Evolutionary conservation across 257 asterid species (phyloP).

Genomic region (Jaltomata sinuosa): DNA sequence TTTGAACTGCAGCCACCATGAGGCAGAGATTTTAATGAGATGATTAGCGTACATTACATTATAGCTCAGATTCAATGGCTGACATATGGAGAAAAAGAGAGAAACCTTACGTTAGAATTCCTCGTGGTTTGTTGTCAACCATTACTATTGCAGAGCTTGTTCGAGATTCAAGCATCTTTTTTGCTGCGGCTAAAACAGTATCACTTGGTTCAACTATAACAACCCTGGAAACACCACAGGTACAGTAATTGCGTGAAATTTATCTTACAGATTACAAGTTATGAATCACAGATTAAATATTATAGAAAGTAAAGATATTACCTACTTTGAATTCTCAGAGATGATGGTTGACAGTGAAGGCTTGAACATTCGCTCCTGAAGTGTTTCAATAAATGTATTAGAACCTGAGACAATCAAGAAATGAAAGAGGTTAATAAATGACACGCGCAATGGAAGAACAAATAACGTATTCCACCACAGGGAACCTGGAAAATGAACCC

Average conservation of each 20-base stretch:
- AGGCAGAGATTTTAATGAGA: neutral
- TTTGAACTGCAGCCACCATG: slow-evolving; percentile 46
- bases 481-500: neutral
- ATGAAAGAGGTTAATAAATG: slow-evolving; percentile 1
- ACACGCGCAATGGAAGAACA: neutral
- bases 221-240: slow-evolving; percentile 25
- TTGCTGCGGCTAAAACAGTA: slow-evolving; percentile 65
- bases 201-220: slow-evolving; percentile 74
- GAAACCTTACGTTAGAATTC: slow-evolving; percentile 51
- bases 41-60: neutral
- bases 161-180: slow-evolving; percentile 66
- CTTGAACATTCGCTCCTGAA: slow-evolving; percentile 76
- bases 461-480: neutral
- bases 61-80: neutral
- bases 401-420: slow-evolving; percentile 44
- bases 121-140: slow-evolving; percentile 82
- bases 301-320: slow-evolving; percentile 50
- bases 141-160: slow-evolving; percentile 62
- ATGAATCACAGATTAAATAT: neutral
- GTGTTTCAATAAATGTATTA: slow-evolving; percentile 72
- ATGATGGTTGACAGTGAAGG: slow-evolving; percentile 87
- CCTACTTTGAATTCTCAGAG: slow-evolving; percentile 97
- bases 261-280: neutral
- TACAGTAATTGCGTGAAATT: neutral
- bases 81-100: neutral